Conservation (phyloP, 169 alveolate genomes). For the Plasmodium cynomolgi region DNA sequence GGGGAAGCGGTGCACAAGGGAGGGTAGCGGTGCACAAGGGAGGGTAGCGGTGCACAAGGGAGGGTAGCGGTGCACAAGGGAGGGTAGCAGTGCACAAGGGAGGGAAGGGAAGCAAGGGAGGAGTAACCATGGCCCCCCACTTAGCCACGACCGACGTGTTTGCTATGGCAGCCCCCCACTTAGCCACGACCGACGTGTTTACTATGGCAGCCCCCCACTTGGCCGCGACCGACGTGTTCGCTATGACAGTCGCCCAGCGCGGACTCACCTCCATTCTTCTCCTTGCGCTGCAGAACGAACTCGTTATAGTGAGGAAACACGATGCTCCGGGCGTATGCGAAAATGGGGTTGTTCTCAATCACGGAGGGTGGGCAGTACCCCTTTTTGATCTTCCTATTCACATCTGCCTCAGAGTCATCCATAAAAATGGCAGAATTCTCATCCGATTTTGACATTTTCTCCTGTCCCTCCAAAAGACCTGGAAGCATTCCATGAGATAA, state of each 20-base stretch:
- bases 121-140: conserved; percentile 77
- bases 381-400: conserved; percentile 94
- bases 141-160: conserved; percentile 89
- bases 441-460: conserved; percentile 97
- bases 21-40: background rate
- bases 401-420: conserved; percentile 97
- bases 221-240: conserved; percentile 87
- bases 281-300: conserved; percentile 84
- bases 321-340: conserved; percentile 91
- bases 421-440: conserved; percentile 98
- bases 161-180: conserved; percentile 86
- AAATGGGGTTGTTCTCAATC: conserved; percentile 95
- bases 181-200: conserved; percentile 88
- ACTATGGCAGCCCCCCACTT: conserved; percentile 86
- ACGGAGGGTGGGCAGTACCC: conserved; percentile 96
- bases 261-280: conserved; percentile 90
- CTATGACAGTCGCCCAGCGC: conserved; percentile 82
- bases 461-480: conserved; percentile 97
- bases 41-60: too few species aligned
- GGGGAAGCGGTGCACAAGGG: background rate
- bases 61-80: background rate
- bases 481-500: conserved; percentile 96
- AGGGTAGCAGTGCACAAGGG: background rate
- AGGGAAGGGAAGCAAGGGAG: too few species aligned
- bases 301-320: conserved; percentile 86